Conservation (phyloP, 192 early-diverging fungal genomes). For the Podila horticola region DNA sequence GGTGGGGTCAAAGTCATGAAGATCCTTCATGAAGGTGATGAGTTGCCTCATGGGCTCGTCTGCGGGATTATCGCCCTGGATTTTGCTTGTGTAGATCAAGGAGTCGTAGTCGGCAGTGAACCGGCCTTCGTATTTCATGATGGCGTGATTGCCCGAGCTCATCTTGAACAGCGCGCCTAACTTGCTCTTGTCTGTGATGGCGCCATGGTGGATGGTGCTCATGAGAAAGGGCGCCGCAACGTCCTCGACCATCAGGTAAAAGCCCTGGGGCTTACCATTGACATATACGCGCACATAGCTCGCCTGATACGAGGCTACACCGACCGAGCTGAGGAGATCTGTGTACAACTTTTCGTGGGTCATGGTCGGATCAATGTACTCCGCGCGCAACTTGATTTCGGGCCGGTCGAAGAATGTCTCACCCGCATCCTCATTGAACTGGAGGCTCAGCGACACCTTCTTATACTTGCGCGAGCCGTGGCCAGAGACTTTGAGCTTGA, state of each 20-base stretch:
- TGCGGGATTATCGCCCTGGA: constrained; percentile 9
- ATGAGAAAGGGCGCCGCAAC: constrained; percentile 38
- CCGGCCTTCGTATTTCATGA: constrained; percentile 34
- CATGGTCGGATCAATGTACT: constrained; percentile 37
- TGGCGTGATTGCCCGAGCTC: constrained; percentile 34
- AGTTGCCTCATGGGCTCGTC: constrained; percentile 30
- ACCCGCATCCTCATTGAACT: constrained; percentile 25
- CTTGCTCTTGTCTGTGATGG: not conserved
- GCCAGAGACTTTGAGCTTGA: constrained; percentile 52
- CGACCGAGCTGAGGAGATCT: constrained; percentile 36
- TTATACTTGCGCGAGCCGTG: constrained; percentile 44
- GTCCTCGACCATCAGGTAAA: constrained; percentile 52
- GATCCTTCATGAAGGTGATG: constrained; percentile 40
- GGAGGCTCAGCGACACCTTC: constrained; percentile 52
- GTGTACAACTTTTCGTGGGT: constrained; percentile 51
- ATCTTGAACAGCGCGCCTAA: constrained; percentile 47
- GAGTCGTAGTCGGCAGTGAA: constrained; percentile 22
- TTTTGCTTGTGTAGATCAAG: constrained; percentile 31
- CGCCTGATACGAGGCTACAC: constrained; percentile 14
- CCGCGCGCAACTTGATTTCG: constrained; percentile 46
- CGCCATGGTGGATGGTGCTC: constrained; percentile 28
- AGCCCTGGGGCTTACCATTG: constrained; percentile 48
- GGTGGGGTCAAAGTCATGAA: constrained; percentile 24
- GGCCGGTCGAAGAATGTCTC: constrained; percentile 47
- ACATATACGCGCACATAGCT: constrained; percentile 48